Conservation (phyloP, 139 green algal species). For the Chlorella vulgaris region DNA sequence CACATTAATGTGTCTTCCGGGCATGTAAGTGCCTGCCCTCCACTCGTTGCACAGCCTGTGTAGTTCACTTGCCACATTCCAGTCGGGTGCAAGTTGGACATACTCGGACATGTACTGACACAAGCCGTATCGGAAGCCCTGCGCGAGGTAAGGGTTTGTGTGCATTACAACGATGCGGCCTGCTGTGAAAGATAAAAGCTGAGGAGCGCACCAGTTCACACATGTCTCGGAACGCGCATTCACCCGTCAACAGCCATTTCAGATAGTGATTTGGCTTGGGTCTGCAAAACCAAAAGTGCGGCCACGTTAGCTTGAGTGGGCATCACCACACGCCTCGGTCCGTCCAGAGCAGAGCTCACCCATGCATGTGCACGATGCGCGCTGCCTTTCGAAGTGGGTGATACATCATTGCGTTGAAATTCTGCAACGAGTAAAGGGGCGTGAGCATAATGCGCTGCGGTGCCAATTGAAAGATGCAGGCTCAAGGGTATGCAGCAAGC, state of each 20-base stretch:
- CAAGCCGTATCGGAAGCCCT: neutral
- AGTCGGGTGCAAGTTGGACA: neutral
- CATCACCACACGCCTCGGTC: neutral
- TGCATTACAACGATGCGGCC: neutral
- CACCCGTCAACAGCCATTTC: neutral
- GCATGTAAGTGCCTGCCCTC: too few species aligned
- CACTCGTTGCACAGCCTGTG: neutral
- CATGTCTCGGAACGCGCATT: constrained; percentile 14
- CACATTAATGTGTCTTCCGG: too few species aligned
- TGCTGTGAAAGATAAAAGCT: neutral
- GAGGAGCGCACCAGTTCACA: neutral
- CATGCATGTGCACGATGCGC: constrained; percentile 27
- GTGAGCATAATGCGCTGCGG: neutral
- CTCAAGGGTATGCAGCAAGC: neutral
- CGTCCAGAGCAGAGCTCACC: neutral
- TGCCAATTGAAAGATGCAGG: too few species aligned
- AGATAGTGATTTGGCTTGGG: constrained; percentile 26
- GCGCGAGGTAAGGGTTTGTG: neutral
- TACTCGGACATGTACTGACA: neutral
- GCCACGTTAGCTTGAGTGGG: too few species aligned
- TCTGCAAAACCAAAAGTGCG: neutral
- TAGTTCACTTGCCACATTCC: neutral
- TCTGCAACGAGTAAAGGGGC: neutral
- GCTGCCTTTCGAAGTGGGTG: neutral
- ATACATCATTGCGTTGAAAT: constrained; percentile 15